Base-by-base conservation (phyloP, 1,284 basidiomycete genomes). In the Cutaneotrichosporon sp. region DNA sequence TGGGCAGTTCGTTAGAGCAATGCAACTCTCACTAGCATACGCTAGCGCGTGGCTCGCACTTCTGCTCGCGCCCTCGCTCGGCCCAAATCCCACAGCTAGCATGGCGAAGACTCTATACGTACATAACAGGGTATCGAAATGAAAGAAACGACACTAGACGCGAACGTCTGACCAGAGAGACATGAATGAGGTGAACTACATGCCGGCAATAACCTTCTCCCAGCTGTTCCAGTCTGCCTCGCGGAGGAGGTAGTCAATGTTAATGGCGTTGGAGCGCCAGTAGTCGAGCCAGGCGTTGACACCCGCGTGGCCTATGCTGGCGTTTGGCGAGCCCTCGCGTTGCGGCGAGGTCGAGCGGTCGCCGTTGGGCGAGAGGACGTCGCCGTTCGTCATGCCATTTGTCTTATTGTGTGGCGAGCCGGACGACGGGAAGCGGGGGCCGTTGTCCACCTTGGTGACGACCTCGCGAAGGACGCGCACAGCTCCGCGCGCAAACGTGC, bases 191-290 rank as follows among this genome's bases (percentile, higher is more conserved):
- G 21, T 47, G 5, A 21, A 47, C 64, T 62, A 74, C 75, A 76
- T 76, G 26, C 66, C 67, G 11, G 66, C 64, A n/a, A 74, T 64
- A 32, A 76, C 66, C 65, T 68, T 72, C 53, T 75, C 73, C 75
- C 75, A 76, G 32, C 64, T 65, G 14, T 57, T 62, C 74, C 74
- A 75, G 60, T 78, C 71, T 14, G 76, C 73, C 50, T 78, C 75
- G 38, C 69, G 67, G 46, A 78, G 49, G 60, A 78, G 60, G 22
- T 70, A 67, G 46, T 78, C 76, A 42, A 77, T 63, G 56, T 71
- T 71, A 40, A 73, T 64, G 16, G 70, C 72, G 52, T 65, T 63
- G 14, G 57, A 32, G 22, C 67, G 65, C 65, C 75, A 69, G 21
- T 62, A 65, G 50, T 73, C 72, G 36, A 78, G 64, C 76, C 76